phyloP scores from a whole-genome alignment of 2,329 filamentous ascomycete species.

The Cladosporium oxysporum region DNA sequence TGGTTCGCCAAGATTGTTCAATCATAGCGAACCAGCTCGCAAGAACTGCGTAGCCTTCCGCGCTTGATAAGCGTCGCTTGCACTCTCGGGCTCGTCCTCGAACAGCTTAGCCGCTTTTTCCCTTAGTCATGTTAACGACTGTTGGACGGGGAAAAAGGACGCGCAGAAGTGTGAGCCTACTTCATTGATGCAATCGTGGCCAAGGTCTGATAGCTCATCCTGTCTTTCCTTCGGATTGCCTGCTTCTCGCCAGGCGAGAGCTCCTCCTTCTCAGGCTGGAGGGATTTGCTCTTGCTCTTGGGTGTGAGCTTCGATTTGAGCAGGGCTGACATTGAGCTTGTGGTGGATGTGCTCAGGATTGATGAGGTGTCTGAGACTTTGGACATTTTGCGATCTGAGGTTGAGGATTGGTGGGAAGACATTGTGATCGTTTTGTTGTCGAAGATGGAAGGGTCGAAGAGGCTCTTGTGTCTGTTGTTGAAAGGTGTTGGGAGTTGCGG shows the following conservation, averaged over 20 bases:
- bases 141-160: neutral
- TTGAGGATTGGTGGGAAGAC: slow-evolving; percentile 8
- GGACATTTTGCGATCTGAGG: neutral
- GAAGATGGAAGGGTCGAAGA: neutral
- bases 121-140: neutral
- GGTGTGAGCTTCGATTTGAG: slow-evolving; percentile 20
- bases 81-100: neutral
- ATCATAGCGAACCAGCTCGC: neutral
- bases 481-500: neutral
- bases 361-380: slow-evolving; percentile 12
- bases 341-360: slow-evolving; percentile 19
- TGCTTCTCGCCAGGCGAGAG: slow-evolving; percentile 21
- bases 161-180: neutral
- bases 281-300: neutral
- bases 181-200: slow-evolving; percentile 9
- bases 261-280: neutral
- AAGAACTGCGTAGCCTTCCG: neutral
- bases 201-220: slow-evolving; percentile 3
- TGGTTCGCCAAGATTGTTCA: neutral
- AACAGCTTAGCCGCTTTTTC: slow-evolving; percentile 6
- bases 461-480: slow-evolving; percentile 4
- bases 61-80: neutral
- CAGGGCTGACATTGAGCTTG: slow-evolving; percentile 19
- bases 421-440: slow-evolving; percentile 9
- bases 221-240: slow-evolving; percentile 11